Base-by-base conservation (phyloP, 768 basidiomycete genomes). In the Russula dissimulans region DNA sequence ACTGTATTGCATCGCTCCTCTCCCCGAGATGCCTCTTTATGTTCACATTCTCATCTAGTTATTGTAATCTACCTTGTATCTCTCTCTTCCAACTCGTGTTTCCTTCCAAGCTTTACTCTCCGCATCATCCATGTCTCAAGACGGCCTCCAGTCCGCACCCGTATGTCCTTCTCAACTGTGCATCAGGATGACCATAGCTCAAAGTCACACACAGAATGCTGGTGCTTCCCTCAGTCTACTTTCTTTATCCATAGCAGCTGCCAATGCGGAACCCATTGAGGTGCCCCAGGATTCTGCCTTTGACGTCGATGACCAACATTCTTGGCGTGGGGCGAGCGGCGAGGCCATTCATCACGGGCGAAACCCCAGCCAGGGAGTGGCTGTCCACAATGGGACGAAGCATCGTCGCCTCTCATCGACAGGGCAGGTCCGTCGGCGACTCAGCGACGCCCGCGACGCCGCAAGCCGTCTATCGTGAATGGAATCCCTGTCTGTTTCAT, bases 401-500 rank as follows among this genome's bases (percentile, higher is more conserved):
- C 86, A 89, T 70, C 82, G 89, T 55, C 78, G 88, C 17, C 73
- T 89, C 18, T 83, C 86, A 17, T 89, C 88, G 0, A 78, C 82
- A 11, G 85, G 87, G 18, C 83, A 87, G 71, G 77, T 81, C 29
- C 81, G 83, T 68, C 79, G 89, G 66, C 76, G 89, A 58, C 70
- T 89, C 64, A 89, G 87, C 71, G 89, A 91, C 70, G 89, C 88
- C 29, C 77, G 86, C 51, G 89, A 90, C 71, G 89, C 89, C 46
- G 85, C 86, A 53, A 77, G 76, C 57, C 78, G 89, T 53, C 86
- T 86, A 54, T 81, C 81, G 87, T 91, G 72, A 77, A 85, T 86
- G 36, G 51, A 49, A 48, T 39, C 17, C 45, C 34, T 10, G 5
- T 57, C 36, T 58, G 32, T 56, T 32, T 55, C 17, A 45, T 42